Conservation (phyloP, 2,329 filamentous ascomycete species). For the Arthrobotrys conoides region DNA sequence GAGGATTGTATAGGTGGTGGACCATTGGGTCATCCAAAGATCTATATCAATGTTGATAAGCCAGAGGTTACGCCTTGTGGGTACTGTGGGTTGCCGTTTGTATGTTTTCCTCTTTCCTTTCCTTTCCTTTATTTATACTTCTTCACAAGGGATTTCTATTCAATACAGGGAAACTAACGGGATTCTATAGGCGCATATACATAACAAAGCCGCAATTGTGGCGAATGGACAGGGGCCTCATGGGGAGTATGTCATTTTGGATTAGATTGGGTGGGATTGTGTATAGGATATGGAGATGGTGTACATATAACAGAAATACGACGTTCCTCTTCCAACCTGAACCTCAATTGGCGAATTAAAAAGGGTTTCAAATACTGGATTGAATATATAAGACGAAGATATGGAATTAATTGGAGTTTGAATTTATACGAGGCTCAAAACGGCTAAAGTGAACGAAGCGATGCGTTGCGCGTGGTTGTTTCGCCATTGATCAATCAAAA, state of each 20-base stretch:
- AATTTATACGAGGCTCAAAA: neutral
- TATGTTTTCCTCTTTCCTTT: slow-evolving; percentile 70
- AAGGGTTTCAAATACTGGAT: neutral
- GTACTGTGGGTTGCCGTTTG: slow-evolving; percentile 94
- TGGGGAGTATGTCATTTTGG: slow-evolving; percentile 53
- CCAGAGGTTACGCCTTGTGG: slow-evolving; percentile 89
- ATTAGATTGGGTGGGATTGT: slow-evolving; percentile 10
- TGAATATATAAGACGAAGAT: too few species aligned
- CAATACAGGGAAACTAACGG: neutral
- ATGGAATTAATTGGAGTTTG: neutral
- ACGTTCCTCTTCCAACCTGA: neutral
- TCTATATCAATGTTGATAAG: slow-evolving; percentile 99
- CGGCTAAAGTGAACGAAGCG: neutral
- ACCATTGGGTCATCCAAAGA: slow-evolving; percentile 86
- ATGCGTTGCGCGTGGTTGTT: slow-evolving; percentile 20
- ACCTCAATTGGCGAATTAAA: neutral
- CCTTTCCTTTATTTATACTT: too few species aligned
- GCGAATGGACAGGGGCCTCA: slow-evolving; percentile 50
- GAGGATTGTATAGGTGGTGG: slow-evolving; percentile 74
- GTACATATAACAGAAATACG: slow-evolving; percentile 23
- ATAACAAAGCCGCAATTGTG: slow-evolving; percentile 55
- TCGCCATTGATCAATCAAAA: neutral
- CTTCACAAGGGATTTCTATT: neutral
- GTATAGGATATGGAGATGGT: slow-evolving; percentile 20
- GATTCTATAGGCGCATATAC: slow-evolving; percentile 37